phyloP scores from a whole-genome alignment of 805 yeast genomes.

The Myxozyma neotropica region DNA sequence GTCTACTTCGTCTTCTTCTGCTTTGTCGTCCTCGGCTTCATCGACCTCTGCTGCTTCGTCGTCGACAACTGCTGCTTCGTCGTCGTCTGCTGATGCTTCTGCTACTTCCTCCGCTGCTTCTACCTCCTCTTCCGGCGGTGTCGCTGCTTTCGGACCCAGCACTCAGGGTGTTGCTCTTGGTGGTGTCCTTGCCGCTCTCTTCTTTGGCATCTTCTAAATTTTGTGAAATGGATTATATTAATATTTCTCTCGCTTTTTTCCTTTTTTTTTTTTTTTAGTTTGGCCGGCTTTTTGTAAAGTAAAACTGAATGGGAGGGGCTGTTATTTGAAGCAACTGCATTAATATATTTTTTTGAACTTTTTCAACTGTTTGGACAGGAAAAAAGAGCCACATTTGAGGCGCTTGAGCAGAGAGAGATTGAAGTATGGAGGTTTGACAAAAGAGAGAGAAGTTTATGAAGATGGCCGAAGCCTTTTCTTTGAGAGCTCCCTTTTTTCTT shows the following conservation, averaged over 20 bases:
- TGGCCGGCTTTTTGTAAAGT: not conserved
- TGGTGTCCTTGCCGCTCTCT: conserved; percentile 36
- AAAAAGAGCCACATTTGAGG: no score
- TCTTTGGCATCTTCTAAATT: conserved; percentile 32
- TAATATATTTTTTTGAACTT: not conserved
- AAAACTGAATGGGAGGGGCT: not conserved
- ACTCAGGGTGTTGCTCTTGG: conserved; percentile 38
- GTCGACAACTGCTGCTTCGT: conserved; percentile 34
- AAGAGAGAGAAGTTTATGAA: no score
- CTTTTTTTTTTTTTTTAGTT: not conserved
- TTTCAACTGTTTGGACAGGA: no score
- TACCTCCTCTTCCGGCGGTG: conserved; percentile 40
- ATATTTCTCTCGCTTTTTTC: not conserved
- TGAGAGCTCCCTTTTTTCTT: no score
- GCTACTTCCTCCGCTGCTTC: conserved; percentile 44
- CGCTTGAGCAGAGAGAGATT: no score
- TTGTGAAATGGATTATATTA: not conserved
- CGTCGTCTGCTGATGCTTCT: conserved; percentile 48
- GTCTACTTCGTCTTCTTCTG: conserved; percentile 52
- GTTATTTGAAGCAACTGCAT: not conserved
- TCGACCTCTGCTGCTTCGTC: conserved; percentile 35
- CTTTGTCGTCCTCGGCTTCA: conserved; percentile 38
- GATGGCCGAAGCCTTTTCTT: no score
- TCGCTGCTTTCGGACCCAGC: conserved; percentile 41
- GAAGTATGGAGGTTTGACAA: no score